Evolutionary conservation across 2,329 filamentous ascomycete genomes (phyloP).

Genomic region (Ophiostoma sp.): DNA sequence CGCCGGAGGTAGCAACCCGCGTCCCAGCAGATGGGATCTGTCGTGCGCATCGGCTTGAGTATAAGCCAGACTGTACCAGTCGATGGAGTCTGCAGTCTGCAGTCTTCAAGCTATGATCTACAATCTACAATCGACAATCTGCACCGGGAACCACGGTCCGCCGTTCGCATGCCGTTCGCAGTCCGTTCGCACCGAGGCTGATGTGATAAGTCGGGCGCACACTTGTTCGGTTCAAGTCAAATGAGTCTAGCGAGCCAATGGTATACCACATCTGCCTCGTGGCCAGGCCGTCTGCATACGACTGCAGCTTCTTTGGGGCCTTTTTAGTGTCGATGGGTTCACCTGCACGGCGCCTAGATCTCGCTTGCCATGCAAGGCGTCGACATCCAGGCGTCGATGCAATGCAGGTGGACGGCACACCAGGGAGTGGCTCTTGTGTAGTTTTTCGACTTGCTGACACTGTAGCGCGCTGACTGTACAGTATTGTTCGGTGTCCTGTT

Average conservation of each 20-base stretch:
- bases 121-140: no score
- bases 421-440: background rate
- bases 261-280: background rate
- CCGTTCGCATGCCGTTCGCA: background rate
- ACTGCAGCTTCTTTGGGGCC: no score
- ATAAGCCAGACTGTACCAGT: background rate
- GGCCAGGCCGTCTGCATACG: background rate
- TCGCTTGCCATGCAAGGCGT: background rate
- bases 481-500: no score
- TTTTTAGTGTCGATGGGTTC: no score
- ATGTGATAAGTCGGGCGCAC: background rate
- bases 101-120: no score
- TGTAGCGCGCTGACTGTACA: background rate
- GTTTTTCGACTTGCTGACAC: background rate
- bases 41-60: background rate
- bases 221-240: background rate
- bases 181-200: background rate
- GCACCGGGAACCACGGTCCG: background rate
- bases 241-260: background rate
- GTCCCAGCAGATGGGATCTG: background rate
- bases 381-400: constrained; percentile 3
- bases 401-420: background rate
- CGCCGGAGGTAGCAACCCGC: background rate
- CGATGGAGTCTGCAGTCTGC: background rate
- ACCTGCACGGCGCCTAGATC: background rate